These are phyloP conservation scores for Colletotrichum sp. DNA, from an alignment of 2,329 filamentous ascomycete species.

Conservation along the genomic window DNA sequence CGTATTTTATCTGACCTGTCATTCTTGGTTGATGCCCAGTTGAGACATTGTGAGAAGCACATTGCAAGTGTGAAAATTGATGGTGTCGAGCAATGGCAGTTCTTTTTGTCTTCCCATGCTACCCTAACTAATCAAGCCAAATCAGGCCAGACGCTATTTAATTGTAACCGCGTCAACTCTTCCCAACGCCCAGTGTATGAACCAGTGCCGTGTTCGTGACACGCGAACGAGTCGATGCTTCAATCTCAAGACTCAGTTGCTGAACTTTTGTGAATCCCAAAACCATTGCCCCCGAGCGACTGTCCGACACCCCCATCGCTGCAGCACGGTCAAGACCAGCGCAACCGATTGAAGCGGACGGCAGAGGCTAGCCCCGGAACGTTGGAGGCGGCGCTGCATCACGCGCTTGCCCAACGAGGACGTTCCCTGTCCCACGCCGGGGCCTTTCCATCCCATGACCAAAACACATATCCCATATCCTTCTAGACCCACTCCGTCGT, in stretches of 20 bases:
- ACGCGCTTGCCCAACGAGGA: not conserved
- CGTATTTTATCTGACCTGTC: not conserved
- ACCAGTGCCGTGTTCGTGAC: not conserved
- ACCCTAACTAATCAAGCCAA: conserved; percentile 19
- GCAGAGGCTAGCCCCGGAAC: not conserved
- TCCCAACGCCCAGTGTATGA: conserved; percentile 13
- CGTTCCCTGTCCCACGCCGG: not conserved
- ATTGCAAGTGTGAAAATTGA: rapidly evolving
- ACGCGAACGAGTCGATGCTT: conserved; percentile 13
- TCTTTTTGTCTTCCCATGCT: conserved; percentile 10
- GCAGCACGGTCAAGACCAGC: not conserved
- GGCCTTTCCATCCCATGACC: not conserved
- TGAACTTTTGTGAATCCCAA: conserved; percentile 12
- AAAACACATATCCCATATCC: not conserved
- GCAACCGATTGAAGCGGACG: not conserved
- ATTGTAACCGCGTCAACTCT: not conserved
- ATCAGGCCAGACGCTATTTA: not conserved
- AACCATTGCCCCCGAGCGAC: not conserved
- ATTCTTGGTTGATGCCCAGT: not conserved
- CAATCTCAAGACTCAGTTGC: conserved; percentile 21
- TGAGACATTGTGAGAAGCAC: not conserved
- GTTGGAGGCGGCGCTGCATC: not conserved
- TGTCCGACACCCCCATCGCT: not conserved
- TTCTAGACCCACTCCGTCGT: conserved; percentile 16
- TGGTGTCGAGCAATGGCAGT: conserved; percentile 1